These are phyloP conservation scores for Phytopythium kandeliae DNA, from an alignment of 352 stramenopile species.

Conservation along the genomic window DNA sequence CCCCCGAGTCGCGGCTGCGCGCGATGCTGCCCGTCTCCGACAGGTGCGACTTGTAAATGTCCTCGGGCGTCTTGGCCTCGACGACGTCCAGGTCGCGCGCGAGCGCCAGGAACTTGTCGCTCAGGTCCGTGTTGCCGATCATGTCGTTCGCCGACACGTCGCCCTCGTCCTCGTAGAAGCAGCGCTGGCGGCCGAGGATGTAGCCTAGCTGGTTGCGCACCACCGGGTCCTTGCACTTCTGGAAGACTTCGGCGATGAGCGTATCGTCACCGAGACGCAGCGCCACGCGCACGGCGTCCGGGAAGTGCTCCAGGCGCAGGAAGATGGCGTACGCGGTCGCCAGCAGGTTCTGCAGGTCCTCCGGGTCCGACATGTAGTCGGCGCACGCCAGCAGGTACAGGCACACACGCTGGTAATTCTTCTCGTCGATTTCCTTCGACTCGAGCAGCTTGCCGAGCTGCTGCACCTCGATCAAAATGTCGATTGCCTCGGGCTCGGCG, in stretches of 20 bases:
- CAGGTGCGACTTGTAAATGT: slow-evolving; percentile 99
- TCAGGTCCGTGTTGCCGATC: slow-evolving; percentile 96
- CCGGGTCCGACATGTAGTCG: slow-evolving; percentile 98
- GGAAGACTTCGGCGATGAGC: slow-evolving; percentile 71
- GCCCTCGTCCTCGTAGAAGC: slow-evolving; percentile 93
- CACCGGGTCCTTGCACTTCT: slow-evolving; percentile 60
- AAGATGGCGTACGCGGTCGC: slow-evolving; percentile 96
- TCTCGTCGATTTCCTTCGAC: slow-evolving; percentile 94
- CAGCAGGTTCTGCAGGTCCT: slow-evolving; percentile 92
- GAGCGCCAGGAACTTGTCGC: slow-evolving; percentile 95
- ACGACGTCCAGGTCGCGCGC: slow-evolving; percentile 97
- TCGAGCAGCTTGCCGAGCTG: slow-evolving; percentile 93
- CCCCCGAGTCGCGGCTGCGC: slow-evolving; percentile 55
- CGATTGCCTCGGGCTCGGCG: slow-evolving; percentile 97
- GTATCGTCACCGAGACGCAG: slow-evolving; percentile 88
- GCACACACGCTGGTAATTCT: slow-evolving; percentile 98
- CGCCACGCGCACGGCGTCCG: slow-evolving; percentile 96
- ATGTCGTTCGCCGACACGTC: slow-evolving; percentile 89
- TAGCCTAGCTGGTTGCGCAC: slow-evolving; percentile 93
- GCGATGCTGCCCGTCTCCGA: slow-evolving; percentile 92
- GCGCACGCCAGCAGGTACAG: slow-evolving; percentile 98
- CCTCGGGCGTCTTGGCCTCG: slow-evolving; percentile 95
- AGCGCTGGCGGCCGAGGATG: slow-evolving; percentile 93
- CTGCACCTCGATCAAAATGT: slow-evolving; percentile 99
- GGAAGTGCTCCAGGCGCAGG: slow-evolving; percentile 90